These are phyloP conservation scores for Olyra latifolia DNA, from an alignment of 176 grass and related monocot genomes.

Conservation along the genomic window DNA sequence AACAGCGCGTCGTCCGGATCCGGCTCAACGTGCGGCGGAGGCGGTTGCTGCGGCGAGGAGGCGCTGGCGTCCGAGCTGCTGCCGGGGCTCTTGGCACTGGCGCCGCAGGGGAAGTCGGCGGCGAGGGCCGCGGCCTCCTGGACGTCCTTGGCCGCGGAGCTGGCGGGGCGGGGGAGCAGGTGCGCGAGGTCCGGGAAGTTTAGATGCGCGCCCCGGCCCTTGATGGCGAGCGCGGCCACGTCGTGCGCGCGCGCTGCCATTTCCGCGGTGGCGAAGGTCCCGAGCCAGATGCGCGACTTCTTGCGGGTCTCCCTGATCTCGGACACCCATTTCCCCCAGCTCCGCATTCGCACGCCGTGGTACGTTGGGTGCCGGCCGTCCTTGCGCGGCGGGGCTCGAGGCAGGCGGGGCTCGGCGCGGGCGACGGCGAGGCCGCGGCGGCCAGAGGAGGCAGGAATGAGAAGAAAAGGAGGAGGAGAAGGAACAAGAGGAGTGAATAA, in stretches of 20 bases:
- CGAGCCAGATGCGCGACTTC: constrained; percentile 75
- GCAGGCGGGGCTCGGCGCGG: too few species aligned
- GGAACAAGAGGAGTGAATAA: too few species aligned
- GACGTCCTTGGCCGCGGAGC: constrained; percentile 52
- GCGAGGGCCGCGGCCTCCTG: constrained; percentile 58
- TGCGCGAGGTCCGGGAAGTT: constrained; percentile 58
- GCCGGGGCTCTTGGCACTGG: constrained; percentile 44
- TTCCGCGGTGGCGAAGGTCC: constrained; percentile 65
- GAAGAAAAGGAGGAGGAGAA: too few species aligned
- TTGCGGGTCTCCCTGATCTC: constrained; percentile 84
- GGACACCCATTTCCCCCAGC: constrained; percentile 78
- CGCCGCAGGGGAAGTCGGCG: constrained; percentile 1
- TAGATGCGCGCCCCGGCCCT: constrained; percentile 51
- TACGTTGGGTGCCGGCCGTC: constrained; percentile 58
- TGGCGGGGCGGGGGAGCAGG: constrained; percentile 51
- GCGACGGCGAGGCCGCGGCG: too few species aligned
- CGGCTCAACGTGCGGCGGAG: background rate
- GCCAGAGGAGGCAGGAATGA: too few species aligned
- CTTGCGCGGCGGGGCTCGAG: constrained; percentile 30
- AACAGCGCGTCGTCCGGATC: constrained; percentile 64
- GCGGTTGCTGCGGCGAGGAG: background rate
- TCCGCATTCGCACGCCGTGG: constrained; percentile 69
- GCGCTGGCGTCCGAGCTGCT: constrained; percentile 13
- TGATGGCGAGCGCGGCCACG: constrained; percentile 73
- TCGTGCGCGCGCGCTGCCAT: constrained; percentile 76